These are phyloP conservation scores for Xylaria sp. DNA, from an alignment of 2,329 filamentous ascomycete species.

Conservation along the genomic window DNA sequence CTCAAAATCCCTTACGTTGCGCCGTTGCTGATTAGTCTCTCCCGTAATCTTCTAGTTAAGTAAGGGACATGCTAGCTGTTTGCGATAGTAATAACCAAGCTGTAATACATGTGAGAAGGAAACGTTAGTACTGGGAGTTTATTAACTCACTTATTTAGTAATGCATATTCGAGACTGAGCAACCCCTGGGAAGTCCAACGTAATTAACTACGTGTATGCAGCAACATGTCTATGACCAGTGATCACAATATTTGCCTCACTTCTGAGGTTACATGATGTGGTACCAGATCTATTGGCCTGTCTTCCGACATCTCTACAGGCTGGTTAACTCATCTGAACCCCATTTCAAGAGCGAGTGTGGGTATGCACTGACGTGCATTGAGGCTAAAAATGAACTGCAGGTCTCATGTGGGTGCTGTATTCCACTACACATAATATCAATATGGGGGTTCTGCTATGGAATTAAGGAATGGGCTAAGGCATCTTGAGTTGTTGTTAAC, in stretches of 20 bases:
- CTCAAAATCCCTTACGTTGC: too few relatives aligned
- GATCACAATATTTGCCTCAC: not conserved
- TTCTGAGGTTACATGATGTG: not conserved
- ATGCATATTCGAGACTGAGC: not conserved
- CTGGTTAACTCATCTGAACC: not conserved
- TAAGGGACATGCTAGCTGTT: too few relatives aligned
- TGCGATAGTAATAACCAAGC: too few relatives aligned
- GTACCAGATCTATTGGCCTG: not conserved
- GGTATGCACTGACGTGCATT: not conserved
- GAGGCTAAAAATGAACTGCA: conserved; percentile 17
- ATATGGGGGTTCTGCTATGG: not conserved
- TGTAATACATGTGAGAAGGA: too few relatives aligned
- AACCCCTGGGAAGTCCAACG: not conserved
- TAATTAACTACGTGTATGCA: not conserved
- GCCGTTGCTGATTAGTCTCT: too few relatives aligned
- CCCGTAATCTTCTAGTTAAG: too few relatives aligned
- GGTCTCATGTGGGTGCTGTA: not conserved
- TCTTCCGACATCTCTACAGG: not conserved
- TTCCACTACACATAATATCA: not conserved
- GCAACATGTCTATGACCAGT: not conserved
- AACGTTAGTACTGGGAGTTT: not conserved
- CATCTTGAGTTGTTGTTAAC: not conserved
- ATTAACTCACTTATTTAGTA: not conserved
- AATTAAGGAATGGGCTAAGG: not conserved
- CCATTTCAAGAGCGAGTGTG: not conserved